phyloP scores from a whole-genome alignment of 345 rosid genomes.

The Eucalyptus caleyi region DNA sequence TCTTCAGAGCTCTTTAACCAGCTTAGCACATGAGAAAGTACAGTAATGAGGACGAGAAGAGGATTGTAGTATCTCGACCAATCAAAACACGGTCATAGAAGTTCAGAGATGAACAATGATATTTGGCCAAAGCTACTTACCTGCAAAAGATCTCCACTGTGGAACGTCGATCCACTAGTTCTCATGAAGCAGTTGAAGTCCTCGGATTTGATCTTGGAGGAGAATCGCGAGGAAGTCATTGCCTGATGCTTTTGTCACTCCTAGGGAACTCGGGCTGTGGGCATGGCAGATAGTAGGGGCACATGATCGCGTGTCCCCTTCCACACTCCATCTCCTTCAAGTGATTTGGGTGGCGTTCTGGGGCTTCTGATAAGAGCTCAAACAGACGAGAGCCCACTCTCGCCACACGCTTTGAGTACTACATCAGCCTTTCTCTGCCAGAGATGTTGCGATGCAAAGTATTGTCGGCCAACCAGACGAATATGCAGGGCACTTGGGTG shows the following conservation, averaged over 20 bases:
- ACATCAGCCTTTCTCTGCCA: background rate
- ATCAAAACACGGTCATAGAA: background rate
- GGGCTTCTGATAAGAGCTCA: conserved; percentile 37
- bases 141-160: conserved; percentile 40
- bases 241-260: conserved; percentile 28
- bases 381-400: conserved; percentile 11
- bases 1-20: background rate
- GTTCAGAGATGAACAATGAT: background rate
- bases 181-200: background rate
- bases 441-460: background rate
- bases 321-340: conserved; percentile 17
- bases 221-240: conserved; percentile 29
- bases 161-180: conserved; percentile 5
- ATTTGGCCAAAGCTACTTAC: background rate
- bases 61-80: background rate
- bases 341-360: conserved; percentile 21
- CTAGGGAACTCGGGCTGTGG: conserved; percentile 42
- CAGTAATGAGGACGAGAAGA: background rate
- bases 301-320: background rate
- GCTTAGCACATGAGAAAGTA: background rate
- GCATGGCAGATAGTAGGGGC: conserved; percentile 36
- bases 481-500: background rate
- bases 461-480: background rate
- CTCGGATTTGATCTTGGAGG: conserved; percentile 18
- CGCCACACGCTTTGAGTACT: conserved; percentile 15